A percentile compares a stretch with the other conserved stretches of the same genome.
Evolutionary conservation across 2,329 filamentous ascomycete genomes (phyloP).

Genomic region (Exophiala sideris): DNA sequence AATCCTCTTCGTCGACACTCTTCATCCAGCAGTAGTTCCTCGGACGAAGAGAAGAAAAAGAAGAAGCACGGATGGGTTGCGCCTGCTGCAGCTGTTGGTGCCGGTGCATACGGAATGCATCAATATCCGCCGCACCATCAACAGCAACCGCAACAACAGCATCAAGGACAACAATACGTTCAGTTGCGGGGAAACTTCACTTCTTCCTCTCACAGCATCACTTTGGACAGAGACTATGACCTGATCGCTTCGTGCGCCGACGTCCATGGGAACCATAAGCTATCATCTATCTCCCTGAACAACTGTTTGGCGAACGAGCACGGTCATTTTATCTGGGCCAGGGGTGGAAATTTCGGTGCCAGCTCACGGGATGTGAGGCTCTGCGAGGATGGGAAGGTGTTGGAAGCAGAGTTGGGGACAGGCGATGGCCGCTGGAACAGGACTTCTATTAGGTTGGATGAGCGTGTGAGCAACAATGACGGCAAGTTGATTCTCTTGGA

Average conservation of each 20-base stretch:
- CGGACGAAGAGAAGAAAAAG: conserved; percentile 25
- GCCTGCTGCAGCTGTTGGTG: conserved; percentile 12
- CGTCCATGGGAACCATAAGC: conserved; percentile 32
- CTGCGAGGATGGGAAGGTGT: conserved; percentile 20
- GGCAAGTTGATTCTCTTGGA: conserved; percentile 32
- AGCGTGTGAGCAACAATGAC: conserved; percentile 39
- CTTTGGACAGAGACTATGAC: conserved; percentile 35
- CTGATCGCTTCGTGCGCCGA: conserved; percentile 38
- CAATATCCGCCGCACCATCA: conserved; percentile 15
- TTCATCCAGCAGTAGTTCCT: conserved; percentile 21
- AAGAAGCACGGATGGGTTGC: conserved; percentile 13
- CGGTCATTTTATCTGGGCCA: conserved; percentile 36
- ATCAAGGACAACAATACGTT: not conserved
- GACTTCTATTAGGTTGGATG: conserved; percentile 36
- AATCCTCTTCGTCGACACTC: conserved; percentile 16
- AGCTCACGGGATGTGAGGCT: conserved; percentile 31
- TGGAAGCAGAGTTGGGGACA: conserved; percentile 26
- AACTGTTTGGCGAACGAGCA: conserved; percentile 37
- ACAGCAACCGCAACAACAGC: not conserved
- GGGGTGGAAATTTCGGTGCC: conserved; percentile 37
- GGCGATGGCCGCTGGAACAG: conserved; percentile 24
- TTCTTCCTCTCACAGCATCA: conserved; percentile 33
- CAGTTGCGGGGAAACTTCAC: conserved; percentile 38
- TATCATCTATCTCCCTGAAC: conserved; percentile 38
- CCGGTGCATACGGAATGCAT: conserved; percentile 10